Conservation (phyloP, 192 early-diverging fungal species). For the Dissophora globulifera region DNA sequence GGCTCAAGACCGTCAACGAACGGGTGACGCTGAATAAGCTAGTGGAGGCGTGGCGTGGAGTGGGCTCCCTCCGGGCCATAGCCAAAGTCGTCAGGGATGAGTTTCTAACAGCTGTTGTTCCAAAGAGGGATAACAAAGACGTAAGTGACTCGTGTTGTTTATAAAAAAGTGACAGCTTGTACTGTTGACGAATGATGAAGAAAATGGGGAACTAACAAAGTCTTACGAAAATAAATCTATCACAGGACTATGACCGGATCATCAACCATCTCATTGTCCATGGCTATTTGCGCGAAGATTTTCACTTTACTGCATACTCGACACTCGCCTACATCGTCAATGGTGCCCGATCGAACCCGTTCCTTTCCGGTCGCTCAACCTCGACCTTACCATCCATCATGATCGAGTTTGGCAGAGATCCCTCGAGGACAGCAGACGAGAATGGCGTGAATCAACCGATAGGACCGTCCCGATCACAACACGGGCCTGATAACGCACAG, state of each 20-base stretch:
- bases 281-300: constrained; percentile 67
- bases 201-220: constrained; percentile 2
- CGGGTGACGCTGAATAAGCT: constrained; percentile 63
- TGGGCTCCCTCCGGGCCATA: constrained; percentile 40
- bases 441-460: neutral
- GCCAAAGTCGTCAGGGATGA: constrained; percentile 50
- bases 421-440: constrained; percentile 20
- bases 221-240: no score
- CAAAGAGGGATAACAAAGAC: constrained; percentile 45
- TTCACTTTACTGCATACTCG: constrained; percentile 68
- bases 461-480: neutral
- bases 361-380: constrained; percentile 2
- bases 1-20: constrained; percentile 45
- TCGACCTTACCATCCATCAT: constrained; percentile 16
- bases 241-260: constrained; percentile 64
- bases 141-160: constrained; percentile 9
- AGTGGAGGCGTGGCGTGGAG: constrained; percentile 56
- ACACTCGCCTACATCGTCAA: constrained; percentile 62
- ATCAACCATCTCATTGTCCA: constrained; percentile 62
- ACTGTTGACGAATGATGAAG: neutral
- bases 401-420: constrained; percentile 31
- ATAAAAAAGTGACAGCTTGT: neutral
- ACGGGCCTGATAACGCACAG: neutral
- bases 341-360: constrained; percentile 19
- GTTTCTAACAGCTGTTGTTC: constrained; percentile 26